Base-by-base conservation (phyloP, 2,329 filamentous ascomycete genomes). In the Diaporthe sp. region DNA sequence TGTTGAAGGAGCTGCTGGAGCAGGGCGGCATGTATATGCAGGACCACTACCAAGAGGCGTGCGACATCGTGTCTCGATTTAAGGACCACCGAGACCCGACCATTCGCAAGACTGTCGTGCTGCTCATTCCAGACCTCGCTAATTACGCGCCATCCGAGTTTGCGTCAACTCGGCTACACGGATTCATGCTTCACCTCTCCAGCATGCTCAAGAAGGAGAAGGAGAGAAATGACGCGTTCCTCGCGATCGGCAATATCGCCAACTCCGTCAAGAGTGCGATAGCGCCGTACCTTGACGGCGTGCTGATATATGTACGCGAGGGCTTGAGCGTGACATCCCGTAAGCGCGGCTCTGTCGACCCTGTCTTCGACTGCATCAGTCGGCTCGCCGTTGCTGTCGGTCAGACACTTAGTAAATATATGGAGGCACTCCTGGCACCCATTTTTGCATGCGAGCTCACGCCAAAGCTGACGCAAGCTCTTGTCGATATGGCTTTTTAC, bases 21-120 rank as follows among this genome's bases (percentile, higher is more conserved):
- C 96, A 98, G 83, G 97, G 97, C 72, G 96, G 95, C 80, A 99
- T 99, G 96, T 99, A 98, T 84, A 98, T 99, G 97, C 95, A 98
- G 81, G 94, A 96, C 53, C 92, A 96, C 82, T 99, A 98, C 84
- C 92, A 93, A 75, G 95, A 98, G 79, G 93, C 95, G 15, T 98
- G 96, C 83, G 97, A 99, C 77, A 96, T 97, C 78, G 94, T 98
- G 49, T 92, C 96, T 78, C 94, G 94, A 77, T 94, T 98, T 83
- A 98, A 98, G 84, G 97, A 99, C 79, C 95, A 98, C 80, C 92
- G 95, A 72, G 97, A 99, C 79, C 87, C 92, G 5, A 94, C 95
- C 49, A 97, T 98, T 79, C 91, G 96, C 73, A 94, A 94, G 80
- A 97, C 98, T 9, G 94, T 98, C 44, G 95, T 98, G 51, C 90